phyloP scores from a whole-genome alignment of 1,284 basidiomycete species.

The Ustilago sp. region DNA sequence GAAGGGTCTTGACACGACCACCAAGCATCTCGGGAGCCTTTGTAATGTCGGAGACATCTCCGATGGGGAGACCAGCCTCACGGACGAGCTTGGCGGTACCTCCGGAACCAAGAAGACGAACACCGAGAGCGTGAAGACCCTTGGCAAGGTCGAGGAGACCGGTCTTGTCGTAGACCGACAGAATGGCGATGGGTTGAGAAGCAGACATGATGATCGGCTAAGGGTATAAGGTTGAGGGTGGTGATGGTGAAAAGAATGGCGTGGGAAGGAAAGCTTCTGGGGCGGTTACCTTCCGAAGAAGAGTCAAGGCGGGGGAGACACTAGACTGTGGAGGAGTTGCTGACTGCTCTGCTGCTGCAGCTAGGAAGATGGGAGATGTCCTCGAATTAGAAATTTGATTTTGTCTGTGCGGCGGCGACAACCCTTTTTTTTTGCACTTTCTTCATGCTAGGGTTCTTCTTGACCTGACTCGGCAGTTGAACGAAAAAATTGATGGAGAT shows the following conservation, averaged over 20 bases:
- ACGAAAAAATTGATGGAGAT: slow-evolving; percentile 22
- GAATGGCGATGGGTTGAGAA: slow-evolving; percentile 75
- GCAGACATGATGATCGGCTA: slow-evolving; percentile 33
- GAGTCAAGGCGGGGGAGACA: neutral
- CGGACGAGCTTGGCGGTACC: slow-evolving; percentile 98
- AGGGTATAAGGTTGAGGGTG: slow-evolving; percentile 12
- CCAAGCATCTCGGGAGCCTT: slow-evolving; percentile 99
- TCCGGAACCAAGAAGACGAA: slow-evolving; percentile 91
- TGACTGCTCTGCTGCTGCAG: slow-evolving; percentile 1
- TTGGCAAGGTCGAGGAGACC: slow-evolving; percentile 89
- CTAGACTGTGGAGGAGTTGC: slow-evolving; percentile 3
- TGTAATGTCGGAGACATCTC: slow-evolving; percentile 97
- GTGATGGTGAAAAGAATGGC: slow-evolving; percentile 3
- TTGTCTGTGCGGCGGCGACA: slow-evolving; percentile 11
- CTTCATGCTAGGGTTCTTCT: slow-evolving; percentile 11
- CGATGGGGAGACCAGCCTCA: slow-evolving; percentile 89
- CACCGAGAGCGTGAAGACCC: slow-evolving; percentile 82
- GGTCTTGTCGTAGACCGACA: slow-evolving; percentile 98
- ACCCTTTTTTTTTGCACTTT: slow-evolving; percentile 14
- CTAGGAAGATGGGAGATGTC: neutral
- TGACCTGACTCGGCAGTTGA: slow-evolving; percentile 21
- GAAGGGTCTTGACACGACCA: slow-evolving; percentile 98
- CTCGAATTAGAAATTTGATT: slow-evolving; percentile 7
- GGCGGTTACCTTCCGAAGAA: slow-evolving; percentile 6
- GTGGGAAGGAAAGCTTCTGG: slow-evolving; percentile 12